Evolutionary conservation across 2,329 filamentous ascomycete species (phyloP), one percentile per base, ranked within the genome.

Genomic region (Cordyceps farinosa): DNA sequence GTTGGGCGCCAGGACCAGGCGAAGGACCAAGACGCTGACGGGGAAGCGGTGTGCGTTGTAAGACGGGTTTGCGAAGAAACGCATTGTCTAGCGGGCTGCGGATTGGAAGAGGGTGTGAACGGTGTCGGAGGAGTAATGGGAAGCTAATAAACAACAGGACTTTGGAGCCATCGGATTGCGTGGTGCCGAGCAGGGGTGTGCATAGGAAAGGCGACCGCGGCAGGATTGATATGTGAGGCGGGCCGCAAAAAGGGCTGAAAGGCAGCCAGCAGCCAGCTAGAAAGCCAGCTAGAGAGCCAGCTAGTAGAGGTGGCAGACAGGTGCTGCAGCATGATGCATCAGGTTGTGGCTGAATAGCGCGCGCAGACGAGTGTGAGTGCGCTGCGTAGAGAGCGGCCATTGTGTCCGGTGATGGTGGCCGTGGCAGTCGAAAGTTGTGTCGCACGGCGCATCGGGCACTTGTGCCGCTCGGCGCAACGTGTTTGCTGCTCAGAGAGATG

Each of bases 241-340:
- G 58, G 50, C 58, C 30, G 50, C 38, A 51, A 38, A 51, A 51
- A 57, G 61, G 61, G 53, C 53, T 63, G 53, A 60, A 58, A 57
- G 53, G 53, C 60, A 52, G 47, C 17, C 51, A 62, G 50, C 42
- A 42, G 10, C 27, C 32, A 58, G 42, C 44, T 58, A 17, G 17
- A 27, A 48, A 30, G 55, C 22, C 44, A 50, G 27, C 44, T 58
- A 38, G 44, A 47, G 44, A 22, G 44, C 17, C 44, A 50, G 27
- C 44, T 58, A 38, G 30, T 36, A 60, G 47, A 48, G 44, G 36
- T 30, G 32, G 5, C 29, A 13, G 27, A 27, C 36, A 60, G 22
- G 27, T 15, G 45, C 34, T 52, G 57, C 57, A 51, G 36, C 36
- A 50, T 42, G 47, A 17, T 54, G 30, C 40, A n/a, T 54, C 40